Percentiles rank a stretch among this genome's conserved stretches.
phyloP scores from a whole-genome alignment of 768 basidiomycete species.

The Stropharia rugosoannulata region DNA sequence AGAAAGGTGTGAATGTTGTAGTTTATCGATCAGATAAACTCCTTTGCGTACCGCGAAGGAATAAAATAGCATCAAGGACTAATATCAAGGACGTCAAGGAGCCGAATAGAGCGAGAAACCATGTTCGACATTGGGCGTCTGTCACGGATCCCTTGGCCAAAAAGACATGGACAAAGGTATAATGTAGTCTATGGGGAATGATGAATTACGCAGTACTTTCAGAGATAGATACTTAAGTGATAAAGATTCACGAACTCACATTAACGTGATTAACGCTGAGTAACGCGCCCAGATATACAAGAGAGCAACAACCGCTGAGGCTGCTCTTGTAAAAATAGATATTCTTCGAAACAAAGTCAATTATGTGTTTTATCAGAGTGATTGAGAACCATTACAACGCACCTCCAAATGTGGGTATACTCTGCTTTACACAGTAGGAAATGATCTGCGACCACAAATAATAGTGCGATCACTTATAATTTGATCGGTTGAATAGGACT shows the following conservation, averaged over 20 bases:
- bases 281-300: conserved; percentile 6
- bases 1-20: background rate
- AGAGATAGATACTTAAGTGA: background rate
- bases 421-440: background rate
- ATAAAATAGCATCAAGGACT: background rate
- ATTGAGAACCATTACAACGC: background rate
- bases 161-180: background rate
- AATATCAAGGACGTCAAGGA: background rate
- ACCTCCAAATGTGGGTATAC: conserved; percentile 5
- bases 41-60: background rate
- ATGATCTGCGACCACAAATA: background rate
- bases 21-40: background rate
- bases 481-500: background rate
- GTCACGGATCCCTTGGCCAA: background rate
- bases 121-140: background rate
- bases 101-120: background rate
- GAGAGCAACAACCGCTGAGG: background rate
- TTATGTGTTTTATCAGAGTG: too few species aligned
- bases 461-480: background rate
- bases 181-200: background rate
- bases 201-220: background rate
- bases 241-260: background rate
- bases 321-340: background rate
- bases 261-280: background rate
- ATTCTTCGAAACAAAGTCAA: background rate